A percentile compares a stretch with the other conserved stretches of the same genome.
Conservation (phyloP, 2,329 filamentous ascomycete species). For the Fonsecaea monophora region DNA sequence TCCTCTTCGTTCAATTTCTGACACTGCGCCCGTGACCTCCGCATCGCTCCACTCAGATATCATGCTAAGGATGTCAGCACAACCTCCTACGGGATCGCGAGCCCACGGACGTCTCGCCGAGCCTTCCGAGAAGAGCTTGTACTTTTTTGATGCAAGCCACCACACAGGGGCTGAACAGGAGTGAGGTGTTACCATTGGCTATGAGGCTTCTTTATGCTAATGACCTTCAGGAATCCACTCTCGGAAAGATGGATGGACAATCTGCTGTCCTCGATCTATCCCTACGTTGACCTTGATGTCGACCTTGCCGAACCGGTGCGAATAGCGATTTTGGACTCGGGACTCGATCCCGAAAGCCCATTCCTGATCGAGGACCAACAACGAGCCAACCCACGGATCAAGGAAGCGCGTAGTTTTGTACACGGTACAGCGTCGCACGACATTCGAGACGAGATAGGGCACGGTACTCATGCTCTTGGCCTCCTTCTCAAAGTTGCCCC, state of each 20-base stretch:
- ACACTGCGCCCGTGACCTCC: slow-evolving; percentile 16
- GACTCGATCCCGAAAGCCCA: slow-evolving; percentile 39
- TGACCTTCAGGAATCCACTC: slow-evolving; percentile 10
- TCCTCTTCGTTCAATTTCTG: slow-evolving; percentile 16
- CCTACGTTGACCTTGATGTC: slow-evolving; percentile 27
- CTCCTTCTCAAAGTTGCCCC: slow-evolving; percentile 43
- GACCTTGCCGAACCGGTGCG: slow-evolving; percentile 34
- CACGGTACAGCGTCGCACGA: slow-evolving; percentile 34
- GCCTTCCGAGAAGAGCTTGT: slow-evolving; percentile 14
- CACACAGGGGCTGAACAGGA: slow-evolving; percentile 8
- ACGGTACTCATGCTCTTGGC: slow-evolving; percentile 44
- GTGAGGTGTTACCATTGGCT: slow-evolving; percentile 14
- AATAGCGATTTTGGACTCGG: slow-evolving; percentile 42
- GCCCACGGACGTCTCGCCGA: slow-evolving; percentile 8
- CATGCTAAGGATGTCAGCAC: slow-evolving; percentile 18
- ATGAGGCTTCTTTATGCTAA: slow-evolving; percentile 10
- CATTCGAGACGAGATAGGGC: slow-evolving; percentile 39
- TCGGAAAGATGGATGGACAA: slow-evolving; percentile 15
- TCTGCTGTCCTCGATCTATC: slow-evolving; percentile 12
- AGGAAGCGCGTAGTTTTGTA: slow-evolving; percentile 40
- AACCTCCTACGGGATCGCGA: slow-evolving; percentile 14
- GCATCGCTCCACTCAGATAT: slow-evolving; percentile 18
- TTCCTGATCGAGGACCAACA: slow-evolving; percentile 35
- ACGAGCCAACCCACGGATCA: slow-evolving; percentile 36
- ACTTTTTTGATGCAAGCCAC: slow-evolving; percentile 17